A percentile compares a stretch with the other conserved stretches of the same genome.
These are phyloP conservation scores for Cladophialophora chaetospira DNA, from an alignment of 2,329 filamentous ascomycete species.

Conservation along the genomic window DNA sequence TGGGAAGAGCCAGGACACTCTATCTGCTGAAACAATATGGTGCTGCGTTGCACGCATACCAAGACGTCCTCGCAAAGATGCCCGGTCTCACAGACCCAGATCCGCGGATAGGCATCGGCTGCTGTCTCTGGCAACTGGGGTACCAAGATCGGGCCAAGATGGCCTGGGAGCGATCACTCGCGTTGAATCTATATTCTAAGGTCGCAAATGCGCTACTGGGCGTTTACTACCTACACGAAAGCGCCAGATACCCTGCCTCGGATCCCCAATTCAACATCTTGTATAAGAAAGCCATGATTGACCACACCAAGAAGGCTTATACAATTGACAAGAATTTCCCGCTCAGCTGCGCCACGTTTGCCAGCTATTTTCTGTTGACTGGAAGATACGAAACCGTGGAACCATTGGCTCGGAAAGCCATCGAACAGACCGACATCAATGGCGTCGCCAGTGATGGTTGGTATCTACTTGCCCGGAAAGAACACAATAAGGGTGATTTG, in stretches of 20 bases:
- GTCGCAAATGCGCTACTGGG: slow-evolving; percentile 87
- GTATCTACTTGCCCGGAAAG: slow-evolving; percentile 90
- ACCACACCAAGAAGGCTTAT: slow-evolving; percentile 91
- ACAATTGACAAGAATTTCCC: slow-evolving; percentile 91
- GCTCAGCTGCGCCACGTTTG: slow-evolving; percentile 86
- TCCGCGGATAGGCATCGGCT: slow-evolving; percentile 92
- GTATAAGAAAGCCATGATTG: slow-evolving; percentile 92
- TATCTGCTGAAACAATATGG: slow-evolving; percentile 85
- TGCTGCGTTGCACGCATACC: slow-evolving; percentile 81
- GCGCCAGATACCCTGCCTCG: slow-evolving; percentile 77
- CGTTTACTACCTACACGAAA: slow-evolving; percentile 84
- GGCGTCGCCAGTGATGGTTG: slow-evolving; percentile 96
- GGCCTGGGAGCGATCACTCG: slow-evolving; percentile 86
- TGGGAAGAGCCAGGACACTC: slow-evolving; percentile 84
- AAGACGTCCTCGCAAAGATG: slow-evolving; percentile 81
- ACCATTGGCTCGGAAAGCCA: slow-evolving; percentile 84
- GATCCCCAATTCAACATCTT: slow-evolving; percentile 80
- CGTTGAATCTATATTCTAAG: slow-evolving; percentile 73
- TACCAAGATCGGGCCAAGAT: slow-evolving; percentile 88
- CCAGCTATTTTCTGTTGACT: slow-evolving; percentile 82
- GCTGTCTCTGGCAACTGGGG: slow-evolving; percentile 95
- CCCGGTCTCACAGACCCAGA: slow-evolving; percentile 89
- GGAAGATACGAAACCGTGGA: slow-evolving; percentile 82
- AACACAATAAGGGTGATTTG: slow-evolving; percentile 77
- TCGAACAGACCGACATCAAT: slow-evolving; percentile 94